Conservation (phyloP, 768 basidiomycete species). For the Roridomyces roridus region DNA sequence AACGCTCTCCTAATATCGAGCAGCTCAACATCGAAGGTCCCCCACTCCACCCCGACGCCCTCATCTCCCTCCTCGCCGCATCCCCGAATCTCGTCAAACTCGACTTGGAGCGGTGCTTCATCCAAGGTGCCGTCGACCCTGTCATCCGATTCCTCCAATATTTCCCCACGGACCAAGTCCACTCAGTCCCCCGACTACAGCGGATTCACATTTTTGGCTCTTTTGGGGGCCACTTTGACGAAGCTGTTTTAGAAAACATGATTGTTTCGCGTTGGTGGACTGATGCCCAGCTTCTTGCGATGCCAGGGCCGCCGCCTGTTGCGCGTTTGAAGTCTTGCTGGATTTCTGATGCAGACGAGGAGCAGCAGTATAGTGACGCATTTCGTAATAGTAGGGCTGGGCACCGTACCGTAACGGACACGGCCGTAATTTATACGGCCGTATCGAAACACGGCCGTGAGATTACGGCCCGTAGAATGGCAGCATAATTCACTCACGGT, state of each 20-base stretch:
- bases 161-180: background rate
- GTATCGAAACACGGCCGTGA: too few species aligned
- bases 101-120: background rate
- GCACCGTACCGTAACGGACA: too few species aligned
- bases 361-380: too few species aligned
- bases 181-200: background rate
- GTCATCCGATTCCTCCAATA: background rate
- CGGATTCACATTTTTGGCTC: background rate
- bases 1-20: background rate
- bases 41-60: background rate
- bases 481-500: too few species aligned
- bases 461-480: too few species aligned
- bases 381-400: too few species aligned
- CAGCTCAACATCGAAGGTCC: background rate
- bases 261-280: constrained; percentile 19
- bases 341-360: too few species aligned
- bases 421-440: too few species aligned
- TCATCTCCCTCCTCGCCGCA: background rate
- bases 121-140: background rate
- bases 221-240: too few species aligned
- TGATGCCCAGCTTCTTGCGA: background rate
- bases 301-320: background rate
- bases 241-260: background rate
- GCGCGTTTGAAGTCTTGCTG: constrained; percentile 1
- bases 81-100: background rate